phyloP scores from a whole-genome alignment of 768 basidiomycete species.

The Brasilioporus rufonigricans region DNA sequence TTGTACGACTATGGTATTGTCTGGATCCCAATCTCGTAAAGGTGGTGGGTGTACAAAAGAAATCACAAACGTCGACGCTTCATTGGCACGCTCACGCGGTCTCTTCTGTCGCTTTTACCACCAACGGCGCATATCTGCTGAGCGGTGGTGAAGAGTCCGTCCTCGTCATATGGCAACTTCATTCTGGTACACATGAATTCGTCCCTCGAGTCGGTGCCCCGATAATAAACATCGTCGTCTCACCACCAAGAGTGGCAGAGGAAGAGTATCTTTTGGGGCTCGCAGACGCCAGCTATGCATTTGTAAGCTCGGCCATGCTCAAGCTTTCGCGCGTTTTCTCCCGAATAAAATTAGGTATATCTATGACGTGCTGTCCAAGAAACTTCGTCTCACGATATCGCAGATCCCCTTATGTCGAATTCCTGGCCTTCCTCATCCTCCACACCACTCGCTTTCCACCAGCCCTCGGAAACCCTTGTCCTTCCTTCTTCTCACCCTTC shows the following conservation, averaged over 20 bases:
- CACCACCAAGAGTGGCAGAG: conserved; percentile 48
- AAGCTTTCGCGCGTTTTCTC: conserved; percentile 72
- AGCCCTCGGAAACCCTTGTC: conserved; percentile 69
- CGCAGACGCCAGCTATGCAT: conserved; percentile 75
- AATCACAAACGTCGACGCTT: conserved; percentile 77
- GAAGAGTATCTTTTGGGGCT: conserved; percentile 89
- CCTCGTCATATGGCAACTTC: conserved; percentile 95
- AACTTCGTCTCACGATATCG: neutral
- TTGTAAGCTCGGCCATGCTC: conserved; percentile 69
- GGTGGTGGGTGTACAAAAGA: conserved; percentile 67
- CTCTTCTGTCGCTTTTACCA: conserved; percentile 79
- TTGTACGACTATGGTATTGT: conserved; percentile 92
- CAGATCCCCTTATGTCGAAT: conserved; percentile 37
- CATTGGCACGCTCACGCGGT: conserved; percentile 99
- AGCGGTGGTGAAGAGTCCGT: conserved; percentile 96
- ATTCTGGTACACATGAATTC: conserved; percentile 86
- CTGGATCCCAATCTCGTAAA: conserved; percentile 58
- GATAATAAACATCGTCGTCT: conserved; percentile 67
- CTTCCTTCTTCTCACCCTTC: conserved; percentile 94
- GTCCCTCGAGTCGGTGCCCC: conserved; percentile 90
- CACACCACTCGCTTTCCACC: conserved; percentile 76
- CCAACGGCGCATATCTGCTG: conserved; percentile 88
- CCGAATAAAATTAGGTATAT: conserved; percentile 73
- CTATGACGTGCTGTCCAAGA: neutral
- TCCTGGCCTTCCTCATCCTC: conserved; percentile 36